Evolutionary conservation across 1,284 basidiomycete genomes (phyloP).

Genomic region (Sporisorium iseilematis-ciliati): DNA sequence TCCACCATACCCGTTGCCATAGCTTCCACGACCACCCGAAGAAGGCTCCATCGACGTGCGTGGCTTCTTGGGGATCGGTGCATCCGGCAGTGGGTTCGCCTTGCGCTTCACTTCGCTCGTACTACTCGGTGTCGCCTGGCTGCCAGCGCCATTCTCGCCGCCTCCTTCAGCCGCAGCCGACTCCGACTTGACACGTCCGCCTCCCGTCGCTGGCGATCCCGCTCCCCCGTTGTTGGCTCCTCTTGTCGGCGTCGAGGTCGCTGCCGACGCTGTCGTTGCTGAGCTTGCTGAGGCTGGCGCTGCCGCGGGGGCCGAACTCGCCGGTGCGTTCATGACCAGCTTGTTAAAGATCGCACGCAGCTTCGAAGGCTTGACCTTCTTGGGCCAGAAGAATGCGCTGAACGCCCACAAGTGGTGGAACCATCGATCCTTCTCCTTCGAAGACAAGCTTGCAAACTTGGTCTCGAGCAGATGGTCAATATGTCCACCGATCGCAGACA

Average conservation of each 20-base stretch:
- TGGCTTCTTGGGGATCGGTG: slow-evolving; percentile 55
- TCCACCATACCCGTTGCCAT: slow-evolving; percentile 42
- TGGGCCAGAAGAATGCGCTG: slow-evolving; percentile 91
- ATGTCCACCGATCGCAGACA: slow-evolving; percentile 90
- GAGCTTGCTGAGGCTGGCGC: not conserved
- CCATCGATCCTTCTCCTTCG: slow-evolving; percentile 86
- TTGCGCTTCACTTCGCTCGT: slow-evolving; percentile 43
- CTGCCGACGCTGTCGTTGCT: slow-evolving; percentile 3
- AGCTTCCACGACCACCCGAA: slow-evolving; percentile 19
- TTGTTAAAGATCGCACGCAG: slow-evolving; percentile 64
- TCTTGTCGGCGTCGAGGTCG: slow-evolving; percentile 6
- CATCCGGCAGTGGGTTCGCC: slow-evolving; percentile 44
- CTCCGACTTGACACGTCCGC: slow-evolving; percentile 31
- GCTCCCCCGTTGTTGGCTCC: slow-evolving; percentile 15
- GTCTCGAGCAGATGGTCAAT: slow-evolving; percentile 86
- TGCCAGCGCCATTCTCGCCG: slow-evolving; percentile 26
- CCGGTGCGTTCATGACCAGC: slow-evolving; percentile 50
- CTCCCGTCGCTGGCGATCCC: slow-evolving; percentile 16
- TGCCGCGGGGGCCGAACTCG: slow-evolving; percentile 19
- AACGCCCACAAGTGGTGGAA: slow-evolving; percentile 92
- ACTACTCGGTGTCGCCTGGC: slow-evolving; percentile 7
- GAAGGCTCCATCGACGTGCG: slow-evolving; percentile 49
- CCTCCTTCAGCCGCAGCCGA: slow-evolving; percentile 16
- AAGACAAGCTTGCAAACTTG: slow-evolving; percentile 77
- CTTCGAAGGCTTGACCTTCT: slow-evolving; percentile 74